These are phyloP conservation scores for Hibiscus mutabilis DNA, from an alignment of 345 rosid species.

Conservation along the genomic window DNA sequence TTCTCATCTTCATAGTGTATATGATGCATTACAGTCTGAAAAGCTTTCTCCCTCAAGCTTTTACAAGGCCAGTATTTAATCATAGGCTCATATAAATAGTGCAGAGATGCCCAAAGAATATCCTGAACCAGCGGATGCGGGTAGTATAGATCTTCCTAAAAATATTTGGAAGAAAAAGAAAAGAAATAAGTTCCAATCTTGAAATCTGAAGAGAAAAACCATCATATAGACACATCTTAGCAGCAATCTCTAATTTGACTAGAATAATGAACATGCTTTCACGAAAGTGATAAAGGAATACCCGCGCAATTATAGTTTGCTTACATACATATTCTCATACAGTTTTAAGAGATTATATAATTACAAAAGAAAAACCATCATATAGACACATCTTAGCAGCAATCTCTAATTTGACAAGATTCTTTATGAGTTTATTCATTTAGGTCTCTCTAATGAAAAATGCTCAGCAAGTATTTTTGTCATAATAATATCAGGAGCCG, in stretches of 20 bases:
- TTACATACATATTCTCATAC: background rate
- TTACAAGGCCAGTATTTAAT: background rate
- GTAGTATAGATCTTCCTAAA: background rate
- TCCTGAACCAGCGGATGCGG: background rate
- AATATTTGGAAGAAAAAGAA: background rate
- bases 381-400: background rate
- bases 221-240: background rate
- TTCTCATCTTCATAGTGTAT: constrained; percentile 75
- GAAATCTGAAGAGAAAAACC: background rate
- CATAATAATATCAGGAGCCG: too few species aligned
- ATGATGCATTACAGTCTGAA: constrained; percentile 40
- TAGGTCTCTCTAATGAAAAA: too few species aligned
- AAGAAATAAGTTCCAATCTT: background rate
- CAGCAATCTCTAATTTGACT: constrained; percentile 1
- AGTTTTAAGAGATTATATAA: background rate
- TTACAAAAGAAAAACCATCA: background rate
- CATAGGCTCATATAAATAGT: constrained; percentile 1
- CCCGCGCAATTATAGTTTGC: background rate
- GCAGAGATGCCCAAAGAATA: background rate
- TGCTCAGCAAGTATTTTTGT: too few species aligned
- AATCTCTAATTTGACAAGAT: background rate
- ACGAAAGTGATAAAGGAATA: background rate
- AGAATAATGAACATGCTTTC: background rate
- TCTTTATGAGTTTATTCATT: too few species aligned
- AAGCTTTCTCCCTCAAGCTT: constrained; percentile 58